Evolutionary conservation across 306 rosid genomes (phyloP), one percentile per base, ranked within the genome.

Genomic region (Inga leiocalycina): DNA sequence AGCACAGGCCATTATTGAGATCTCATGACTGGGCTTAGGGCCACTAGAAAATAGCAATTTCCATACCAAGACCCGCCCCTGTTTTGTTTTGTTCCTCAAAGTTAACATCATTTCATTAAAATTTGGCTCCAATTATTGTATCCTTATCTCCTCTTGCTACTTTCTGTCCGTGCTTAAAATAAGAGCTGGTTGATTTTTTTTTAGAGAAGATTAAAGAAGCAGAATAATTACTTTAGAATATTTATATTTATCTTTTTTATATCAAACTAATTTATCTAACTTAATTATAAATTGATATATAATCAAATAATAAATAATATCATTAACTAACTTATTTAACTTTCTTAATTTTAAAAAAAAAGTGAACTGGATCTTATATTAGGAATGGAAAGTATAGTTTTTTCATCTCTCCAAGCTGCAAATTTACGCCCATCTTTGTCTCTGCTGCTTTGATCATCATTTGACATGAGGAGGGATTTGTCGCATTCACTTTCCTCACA

Each of bases 351-450:
- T 1, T 1, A 5, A 0, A 39, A 39, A 35, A 39, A 39, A 5
- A 39, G 8, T 6, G 0, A 39, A 37, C 0, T 5, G 1, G 1
- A 8, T 0, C 41, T 39, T 39, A 37, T 3, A 37, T 37, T 37
- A 6, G 6, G 0, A 0, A 39, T 39, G 6, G 1, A 1, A 6
- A 1, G 6, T 1, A 1, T 39, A 39, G 10, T 13, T 10, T 59
- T 14, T 22, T 13, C 15, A 37, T 57, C 14, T 5, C 66, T 20
- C 30, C 8, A 20, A 72, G 76, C 32, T 72, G 34, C 46, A 48
- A 45, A 3, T 57, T 41, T 41, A 10, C 32, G 10, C 4, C n/a
- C 22, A 41, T 70, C 72, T 9, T 8, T 16, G n/a, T 67, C 6
- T 35, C 43, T 39, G 8, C 43, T 39, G 11, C 22, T 35, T 35